phyloP scores from a whole-genome alignment of 2,329 filamentous ascomycete genomes.

The Phialocephala subalpina region DNA sequence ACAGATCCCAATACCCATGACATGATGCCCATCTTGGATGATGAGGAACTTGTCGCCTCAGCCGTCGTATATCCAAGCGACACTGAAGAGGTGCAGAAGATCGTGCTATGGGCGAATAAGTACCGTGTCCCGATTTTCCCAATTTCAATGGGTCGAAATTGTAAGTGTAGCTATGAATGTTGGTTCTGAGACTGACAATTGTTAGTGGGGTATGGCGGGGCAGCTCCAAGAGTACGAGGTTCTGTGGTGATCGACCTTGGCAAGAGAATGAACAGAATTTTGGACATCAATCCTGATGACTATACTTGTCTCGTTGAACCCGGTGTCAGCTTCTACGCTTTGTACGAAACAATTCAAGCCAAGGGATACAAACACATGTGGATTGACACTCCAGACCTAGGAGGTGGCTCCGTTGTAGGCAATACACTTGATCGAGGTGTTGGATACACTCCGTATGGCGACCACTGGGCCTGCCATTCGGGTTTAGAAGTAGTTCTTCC shows the following conservation, averaged over 20 bases:
- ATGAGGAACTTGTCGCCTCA: slow-evolving; percentile 52
- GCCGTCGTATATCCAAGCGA: slow-evolving; percentile 53
- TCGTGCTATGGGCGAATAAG: slow-evolving; percentile 55
- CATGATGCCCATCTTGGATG: slow-evolving; percentile 51
- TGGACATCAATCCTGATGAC: slow-evolving; percentile 57
- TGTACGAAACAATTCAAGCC: slow-evolving; percentile 57
- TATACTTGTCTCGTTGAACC: slow-evolving; percentile 61
- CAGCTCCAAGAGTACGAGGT: slow-evolving; percentile 19
- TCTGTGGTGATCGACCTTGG: slow-evolving; percentile 46
- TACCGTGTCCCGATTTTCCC: slow-evolving; percentile 56
- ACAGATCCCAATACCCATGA: slow-evolving; percentile 47
- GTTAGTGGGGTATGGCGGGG: slow-evolving; percentile 20
- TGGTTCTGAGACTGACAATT: not conserved
- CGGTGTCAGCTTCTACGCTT: slow-evolving; percentile 59
- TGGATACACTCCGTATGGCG: slow-evolving; percentile 54
- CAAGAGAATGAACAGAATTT: slow-evolving; percentile 57
- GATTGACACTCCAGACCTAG: slow-evolving; percentile 41
- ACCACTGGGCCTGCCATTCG: slow-evolving; percentile 50
- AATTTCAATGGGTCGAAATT: slow-evolving; percentile 57
- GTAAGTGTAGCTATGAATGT: slow-evolving; percentile 30
- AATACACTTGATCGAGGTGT: slow-evolving; percentile 55
- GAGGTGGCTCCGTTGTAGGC: slow-evolving; percentile 53
- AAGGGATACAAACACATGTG: slow-evolving; percentile 22
- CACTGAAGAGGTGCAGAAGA: slow-evolving; percentile 54
- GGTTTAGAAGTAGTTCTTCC: slow-evolving; percentile 54